Evolutionary conservation across 345 rosid species (phyloP).

Genomic region (Ceriops zippeliana): DNA sequence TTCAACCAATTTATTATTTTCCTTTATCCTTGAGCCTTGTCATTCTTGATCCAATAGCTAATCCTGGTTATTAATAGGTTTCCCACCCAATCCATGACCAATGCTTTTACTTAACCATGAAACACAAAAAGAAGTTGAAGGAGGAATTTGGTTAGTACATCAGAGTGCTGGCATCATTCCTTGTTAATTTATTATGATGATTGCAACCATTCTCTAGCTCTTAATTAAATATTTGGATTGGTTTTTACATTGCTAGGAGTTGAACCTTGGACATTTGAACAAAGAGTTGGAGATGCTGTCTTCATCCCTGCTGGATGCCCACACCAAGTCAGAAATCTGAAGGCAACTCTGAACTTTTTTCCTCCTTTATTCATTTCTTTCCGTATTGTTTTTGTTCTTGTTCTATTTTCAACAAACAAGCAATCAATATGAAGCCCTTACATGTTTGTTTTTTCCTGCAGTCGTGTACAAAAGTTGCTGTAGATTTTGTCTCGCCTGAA

Average conservation of each 20-base stretch:
- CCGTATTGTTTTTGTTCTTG: background rate
- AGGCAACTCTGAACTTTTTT: conserved; percentile 36
- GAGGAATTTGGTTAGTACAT: conserved; percentile 63
- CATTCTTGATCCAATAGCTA: background rate
- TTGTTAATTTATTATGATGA: background rate
- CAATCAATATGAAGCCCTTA: background rate
- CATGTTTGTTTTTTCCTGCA: conserved; percentile 22
- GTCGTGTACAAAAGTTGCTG: conserved; percentile 96
- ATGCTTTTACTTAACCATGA: conserved; percentile 54
- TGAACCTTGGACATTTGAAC: conserved; percentile 90
- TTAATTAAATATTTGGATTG: background rate
- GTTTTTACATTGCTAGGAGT: conserved; percentile 40
- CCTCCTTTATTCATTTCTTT: background rate
- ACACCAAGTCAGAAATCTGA: conserved; percentile 93
- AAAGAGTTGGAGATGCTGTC: conserved; percentile 83
- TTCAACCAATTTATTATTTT: background rate
- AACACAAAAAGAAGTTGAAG: conserved; percentile 73
- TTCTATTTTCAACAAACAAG: background rate
- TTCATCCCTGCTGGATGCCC: conserved; percentile 98
- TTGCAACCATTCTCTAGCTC: background rate
- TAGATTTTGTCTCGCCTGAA: conserved; percentile 91
- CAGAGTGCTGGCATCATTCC: background rate
- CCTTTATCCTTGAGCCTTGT: background rate
- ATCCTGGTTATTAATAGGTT: conserved; percentile 35
- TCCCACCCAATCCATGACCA: conserved; percentile 87